Evolutionary conservation across 2,329 filamentous ascomycete species (phyloP).

Genomic region (Chaetothyriales sp.): DNA sequence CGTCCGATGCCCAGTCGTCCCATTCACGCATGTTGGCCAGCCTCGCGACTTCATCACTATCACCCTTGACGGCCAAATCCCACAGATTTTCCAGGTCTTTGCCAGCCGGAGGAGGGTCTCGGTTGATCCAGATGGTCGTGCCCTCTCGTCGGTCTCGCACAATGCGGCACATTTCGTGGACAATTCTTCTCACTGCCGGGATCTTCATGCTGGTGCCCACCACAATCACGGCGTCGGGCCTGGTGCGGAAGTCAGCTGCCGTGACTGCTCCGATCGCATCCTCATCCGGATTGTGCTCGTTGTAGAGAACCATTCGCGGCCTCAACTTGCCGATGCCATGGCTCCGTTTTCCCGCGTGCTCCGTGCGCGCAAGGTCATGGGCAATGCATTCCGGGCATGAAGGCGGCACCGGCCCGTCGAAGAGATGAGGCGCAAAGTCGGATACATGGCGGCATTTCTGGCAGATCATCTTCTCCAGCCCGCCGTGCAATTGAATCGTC

Average conservation of each 20-base stretch:
- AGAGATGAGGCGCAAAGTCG: constrained; percentile 64
- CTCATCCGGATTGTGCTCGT: constrained; percentile 91
- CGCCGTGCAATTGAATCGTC: constrained; percentile 86
- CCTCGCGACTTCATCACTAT: constrained; percentile 74
- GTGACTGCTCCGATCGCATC: constrained; percentile 91
- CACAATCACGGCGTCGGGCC: constrained; percentile 84
- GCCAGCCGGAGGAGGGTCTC: constrained; percentile 67
- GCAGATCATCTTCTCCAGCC: constrained; percentile 91
- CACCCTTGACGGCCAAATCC: constrained; percentile 78
- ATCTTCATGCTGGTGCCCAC: constrained; percentile 94
- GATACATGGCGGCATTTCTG: constrained; percentile 73
- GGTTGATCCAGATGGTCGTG: constrained; percentile 87
- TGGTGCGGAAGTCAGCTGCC: constrained; percentile 65
- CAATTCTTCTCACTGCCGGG: constrained; percentile 76
- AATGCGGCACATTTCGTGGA: constrained; percentile 77
- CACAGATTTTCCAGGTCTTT: constrained; percentile 83
- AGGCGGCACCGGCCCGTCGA: constrained; percentile 72
- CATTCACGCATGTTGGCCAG: constrained; percentile 50
- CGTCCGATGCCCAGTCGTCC: constrained; percentile 36
- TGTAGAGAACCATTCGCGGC: constrained; percentile 91
- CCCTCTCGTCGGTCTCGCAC: constrained; percentile 73
- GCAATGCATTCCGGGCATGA: constrained; percentile 61
- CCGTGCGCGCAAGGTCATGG: constrained; percentile 62
- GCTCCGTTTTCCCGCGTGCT: constrained; percentile 69
- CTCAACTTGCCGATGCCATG: constrained; percentile 83